Percentiles rank a stretch among this genome's conserved stretches.
These are phyloP conservation scores for Medicago arabica DNA, from an alignment of 306 rosid species.

Conservation along the genomic window DNA sequence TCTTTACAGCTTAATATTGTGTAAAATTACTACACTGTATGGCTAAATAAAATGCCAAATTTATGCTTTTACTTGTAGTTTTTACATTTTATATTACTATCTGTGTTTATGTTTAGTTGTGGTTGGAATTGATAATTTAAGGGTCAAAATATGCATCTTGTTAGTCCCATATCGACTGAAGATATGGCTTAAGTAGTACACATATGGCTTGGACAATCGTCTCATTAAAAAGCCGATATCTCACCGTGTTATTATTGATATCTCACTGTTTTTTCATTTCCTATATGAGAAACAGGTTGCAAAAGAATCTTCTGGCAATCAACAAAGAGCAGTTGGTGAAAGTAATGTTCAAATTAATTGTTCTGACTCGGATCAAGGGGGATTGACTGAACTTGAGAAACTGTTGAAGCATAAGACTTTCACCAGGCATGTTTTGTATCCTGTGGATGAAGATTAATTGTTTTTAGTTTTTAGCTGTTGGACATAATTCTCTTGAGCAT, in stretches of 20 bases:
- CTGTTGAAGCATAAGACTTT: constrained; percentile 86
- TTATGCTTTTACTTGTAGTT: not conserved
- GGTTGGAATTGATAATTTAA: not conserved
- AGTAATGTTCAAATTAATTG: constrained; percentile 48
- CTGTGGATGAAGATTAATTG: constrained; percentile 33
- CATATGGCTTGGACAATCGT: not conserved
- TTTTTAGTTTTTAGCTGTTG: constrained; percentile 29
- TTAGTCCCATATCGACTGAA: not conserved
- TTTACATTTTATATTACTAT: not conserved
- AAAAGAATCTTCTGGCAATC: constrained; percentile 54
- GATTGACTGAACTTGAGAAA: constrained; percentile 75
- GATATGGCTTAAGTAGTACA: not conserved
- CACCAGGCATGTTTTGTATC: constrained; percentile 65
- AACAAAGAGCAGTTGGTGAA: constrained; percentile 44
- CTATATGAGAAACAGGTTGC: constrained; percentile 43
- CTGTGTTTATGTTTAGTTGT: not conserved
- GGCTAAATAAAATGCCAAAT: not conserved
- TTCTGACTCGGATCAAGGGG: constrained; percentile 49
- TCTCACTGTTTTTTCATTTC: constrained; percentile 23
- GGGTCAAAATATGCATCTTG: constrained; percentile 10
- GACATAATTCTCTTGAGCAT: not conserved
- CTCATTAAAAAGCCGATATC: not conserved
- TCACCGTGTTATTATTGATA: not conserved
- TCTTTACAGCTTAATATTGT: constrained; percentile 12
- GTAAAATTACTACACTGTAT: not conserved